These are phyloP conservation scores for Bauhinia variegata DNA, from an alignment of 306 rosid species.

Conservation along the genomic window DNA sequence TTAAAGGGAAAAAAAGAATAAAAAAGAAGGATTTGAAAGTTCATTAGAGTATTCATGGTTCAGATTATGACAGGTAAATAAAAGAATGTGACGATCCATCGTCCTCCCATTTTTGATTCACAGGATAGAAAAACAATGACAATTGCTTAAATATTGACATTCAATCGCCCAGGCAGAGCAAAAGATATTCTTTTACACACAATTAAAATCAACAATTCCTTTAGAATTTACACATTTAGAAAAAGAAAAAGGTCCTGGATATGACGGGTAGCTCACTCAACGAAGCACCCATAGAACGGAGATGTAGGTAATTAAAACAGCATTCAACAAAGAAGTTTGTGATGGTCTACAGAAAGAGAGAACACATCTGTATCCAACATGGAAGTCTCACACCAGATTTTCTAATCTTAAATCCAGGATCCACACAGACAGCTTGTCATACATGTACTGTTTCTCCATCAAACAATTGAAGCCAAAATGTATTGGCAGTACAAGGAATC, in stretches of 20 bases:
- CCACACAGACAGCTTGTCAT: too few species aligned
- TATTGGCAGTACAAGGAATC: conserved; percentile 1
- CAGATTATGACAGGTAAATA: conserved; percentile 17
- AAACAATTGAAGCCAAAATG: conserved; percentile 4
- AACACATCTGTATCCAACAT: too few species aligned
- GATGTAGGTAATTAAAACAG: too few species aligned
- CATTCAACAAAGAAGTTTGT: too few species aligned
- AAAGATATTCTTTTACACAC: background rate
- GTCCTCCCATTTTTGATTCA: conserved; percentile 20
- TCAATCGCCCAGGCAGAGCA: background rate
- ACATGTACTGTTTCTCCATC: background rate
- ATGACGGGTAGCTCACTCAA: conserved; percentile 13
- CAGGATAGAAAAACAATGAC: background rate
- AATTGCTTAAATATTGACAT: conserved; percentile 10
- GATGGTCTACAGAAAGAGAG: too few species aligned
- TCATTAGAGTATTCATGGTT: background rate
- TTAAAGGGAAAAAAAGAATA: background rate
- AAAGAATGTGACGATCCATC: conserved; percentile 24
- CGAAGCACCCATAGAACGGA: conserved; percentile 3
- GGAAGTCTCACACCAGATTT: too few species aligned
- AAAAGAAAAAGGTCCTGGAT: background rate
- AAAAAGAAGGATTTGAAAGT: background rate
- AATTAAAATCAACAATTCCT: conserved; percentile 1
- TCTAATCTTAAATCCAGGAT: too few species aligned
- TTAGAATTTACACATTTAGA: background rate